A percentile compares a stretch with the other conserved stretches of the same genome.
Conservation (phyloP, 306 rosid genomes). For the Hippophae gyantsensis region DNA sequence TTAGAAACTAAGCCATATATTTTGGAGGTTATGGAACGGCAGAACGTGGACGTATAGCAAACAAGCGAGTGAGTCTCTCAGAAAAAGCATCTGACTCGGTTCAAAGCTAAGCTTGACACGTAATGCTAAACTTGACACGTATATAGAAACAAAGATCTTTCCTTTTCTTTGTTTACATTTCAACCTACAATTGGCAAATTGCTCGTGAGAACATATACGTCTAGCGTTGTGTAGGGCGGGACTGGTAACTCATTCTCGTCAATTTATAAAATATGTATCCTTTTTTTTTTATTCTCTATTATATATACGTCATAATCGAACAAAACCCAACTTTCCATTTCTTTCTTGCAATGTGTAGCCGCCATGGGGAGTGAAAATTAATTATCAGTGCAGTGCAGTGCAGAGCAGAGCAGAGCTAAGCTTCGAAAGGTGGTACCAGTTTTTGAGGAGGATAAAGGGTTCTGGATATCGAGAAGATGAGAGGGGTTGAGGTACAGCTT, state of each 20-base stretch:
- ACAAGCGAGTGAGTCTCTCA: conserved; percentile 16
- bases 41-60: conserved; percentile 31
- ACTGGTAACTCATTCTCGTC: too few relatives aligned
- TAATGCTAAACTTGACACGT: conserved; percentile 5
- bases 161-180: background rate
- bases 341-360: background rate
- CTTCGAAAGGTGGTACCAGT: background rate
- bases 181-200: background rate
- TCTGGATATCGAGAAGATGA: conserved; percentile 9
- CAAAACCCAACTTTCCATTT: background rate
- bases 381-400: background rate
- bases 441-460: background rate
- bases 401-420: background rate
- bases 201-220: too few relatives aligned
- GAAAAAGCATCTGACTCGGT: conserved; percentile 6
- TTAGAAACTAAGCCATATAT: conserved; percentile 21
- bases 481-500: conserved; percentile 31
- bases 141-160: background rate
- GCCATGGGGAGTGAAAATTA: background rate
- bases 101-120: conserved; percentile 7
- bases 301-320: background rate
- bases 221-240: too few relatives aligned
- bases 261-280: too few relatives aligned
- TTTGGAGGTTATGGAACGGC: conserved; percentile 1
- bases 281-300: too few relatives aligned